Percentiles rank a stretch among this genome's conserved stretches.
These are phyloP conservation scores for Calonectria multiphialidica DNA, from an alignment of 2,329 filamentous ascomycete species.

Conservation along the genomic window DNA sequence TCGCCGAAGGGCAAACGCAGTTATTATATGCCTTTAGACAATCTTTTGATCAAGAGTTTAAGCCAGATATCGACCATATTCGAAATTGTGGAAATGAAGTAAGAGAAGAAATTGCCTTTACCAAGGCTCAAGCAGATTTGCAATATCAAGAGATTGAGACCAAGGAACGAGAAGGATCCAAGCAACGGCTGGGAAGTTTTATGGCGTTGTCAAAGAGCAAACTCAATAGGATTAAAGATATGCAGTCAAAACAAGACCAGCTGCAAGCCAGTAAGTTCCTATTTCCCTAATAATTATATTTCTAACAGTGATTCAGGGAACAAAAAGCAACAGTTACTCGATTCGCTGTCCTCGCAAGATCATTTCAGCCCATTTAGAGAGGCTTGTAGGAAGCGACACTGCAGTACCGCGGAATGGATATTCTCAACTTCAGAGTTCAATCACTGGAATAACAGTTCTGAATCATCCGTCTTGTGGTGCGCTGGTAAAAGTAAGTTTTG, in stretches of 20 bases:
- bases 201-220: neutral
- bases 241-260: neutral
- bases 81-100: conserved; percentile 34
- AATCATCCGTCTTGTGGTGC: conserved; percentile 41
- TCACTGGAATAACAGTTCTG: conserved; percentile 32
- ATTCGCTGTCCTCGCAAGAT: conserved; percentile 43
- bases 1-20: conserved; percentile 36
- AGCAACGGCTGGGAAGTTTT: neutral
- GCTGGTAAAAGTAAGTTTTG: too few species aligned
- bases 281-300: neutral
- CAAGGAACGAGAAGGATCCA: conserved; percentile 34
- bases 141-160: conserved; percentile 34
- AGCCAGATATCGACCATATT: conserved; percentile 37
- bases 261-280: neutral
- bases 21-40: conserved; percentile 36
- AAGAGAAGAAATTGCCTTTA: conserved; percentile 39
- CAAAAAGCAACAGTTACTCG: conserved; percentile 40
- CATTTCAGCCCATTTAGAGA: conserved; percentile 41
- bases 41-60: conserved; percentile 48
- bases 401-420: conserved; percentile 45
- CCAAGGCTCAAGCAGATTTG: conserved; percentile 35
- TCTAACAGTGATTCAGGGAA: neutral
- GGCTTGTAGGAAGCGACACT: conserved; percentile 42
- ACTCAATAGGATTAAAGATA: neutral
- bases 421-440: conserved; percentile 40